A percentile compares a stretch with the other conserved stretches of the same genome.
phyloP scores from a whole-genome alignment of 2,329 filamentous ascomycete genomes.

The Fusarium sp. region DNA sequence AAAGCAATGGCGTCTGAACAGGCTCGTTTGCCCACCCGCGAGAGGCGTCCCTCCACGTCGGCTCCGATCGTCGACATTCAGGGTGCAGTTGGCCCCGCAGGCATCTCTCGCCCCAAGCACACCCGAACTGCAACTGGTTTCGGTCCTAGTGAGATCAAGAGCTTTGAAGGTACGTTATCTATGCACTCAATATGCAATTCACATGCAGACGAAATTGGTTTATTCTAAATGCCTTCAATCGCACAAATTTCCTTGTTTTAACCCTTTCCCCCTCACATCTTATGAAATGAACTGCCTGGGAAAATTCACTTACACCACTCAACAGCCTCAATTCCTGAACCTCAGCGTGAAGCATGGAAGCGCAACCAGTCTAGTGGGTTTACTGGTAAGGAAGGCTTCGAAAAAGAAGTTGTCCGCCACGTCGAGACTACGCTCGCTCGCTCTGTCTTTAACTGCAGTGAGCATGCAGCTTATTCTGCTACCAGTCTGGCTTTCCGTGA shows the following conservation, averaged over 20 bases:
- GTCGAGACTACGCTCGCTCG: slow-evolving; percentile 96
- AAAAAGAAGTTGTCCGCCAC: slow-evolving; percentile 89
- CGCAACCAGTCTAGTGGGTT: slow-evolving; percentile 75
- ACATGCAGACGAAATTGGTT: background rate
- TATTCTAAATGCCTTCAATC: background rate
- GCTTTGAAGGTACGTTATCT: slow-evolving; percentile 77
- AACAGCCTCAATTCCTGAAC: slow-evolving; percentile 83
- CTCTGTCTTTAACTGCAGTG: slow-evolving; percentile 98
- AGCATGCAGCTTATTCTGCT: slow-evolving; percentile 90
- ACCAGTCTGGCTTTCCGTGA: slow-evolving; percentile 93
- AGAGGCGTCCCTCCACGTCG: slow-evolving; percentile 83
- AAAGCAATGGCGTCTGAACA: slow-evolving; percentile 51
- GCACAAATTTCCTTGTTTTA: background rate
- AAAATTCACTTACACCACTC: slow-evolving; percentile 17
- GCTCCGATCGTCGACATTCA: slow-evolving; percentile 88
- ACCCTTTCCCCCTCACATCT: background rate
- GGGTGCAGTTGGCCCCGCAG: slow-evolving; percentile 86
- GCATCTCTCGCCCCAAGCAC: slow-evolving; percentile 91
- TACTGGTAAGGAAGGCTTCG: slow-evolving; percentile 82
- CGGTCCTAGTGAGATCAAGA: slow-evolving; percentile 90
- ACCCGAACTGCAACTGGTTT: slow-evolving; percentile 97
- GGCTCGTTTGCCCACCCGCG: slow-evolving; percentile 63
- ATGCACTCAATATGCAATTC: background rate
- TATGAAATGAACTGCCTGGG: background rate
- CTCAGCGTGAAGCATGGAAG: slow-evolving; percentile 83